A percentile compares a stretch with the other conserved stretches of the same genome.
phyloP scores from a whole-genome alignment of 1,284 basidiomycete genomes.

The Pyrrhoderma noxium region DNA sequence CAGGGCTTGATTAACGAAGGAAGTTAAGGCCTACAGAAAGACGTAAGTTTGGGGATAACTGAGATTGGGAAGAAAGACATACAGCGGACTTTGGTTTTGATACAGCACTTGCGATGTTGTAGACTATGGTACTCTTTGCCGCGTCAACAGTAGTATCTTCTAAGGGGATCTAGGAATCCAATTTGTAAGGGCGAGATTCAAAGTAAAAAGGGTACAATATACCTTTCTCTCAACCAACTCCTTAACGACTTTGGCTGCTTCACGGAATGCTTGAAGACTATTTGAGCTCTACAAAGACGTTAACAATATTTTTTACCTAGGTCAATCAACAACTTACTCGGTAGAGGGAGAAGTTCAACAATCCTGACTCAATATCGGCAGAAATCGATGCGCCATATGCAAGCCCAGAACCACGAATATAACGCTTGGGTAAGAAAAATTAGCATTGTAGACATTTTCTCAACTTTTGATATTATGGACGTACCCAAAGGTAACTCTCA shows the following conservation, averaged over 20 bases:
- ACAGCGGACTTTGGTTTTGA: slow-evolving; percentile 84
- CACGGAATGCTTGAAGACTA: slow-evolving; percentile 75
- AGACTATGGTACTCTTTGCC: slow-evolving; percentile 89
- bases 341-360: slow-evolving; percentile 78
- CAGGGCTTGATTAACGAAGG: slow-evolving; percentile 83
- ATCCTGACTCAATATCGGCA: slow-evolving; percentile 76
- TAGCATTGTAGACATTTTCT: not conserved
- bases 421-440: slow-evolving; percentile 40
- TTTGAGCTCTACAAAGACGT: slow-evolving; percentile 70
- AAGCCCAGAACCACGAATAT: slow-evolving; percentile 85
- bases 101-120: slow-evolving; percentile 71
- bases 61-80: slow-evolving; percentile 23
- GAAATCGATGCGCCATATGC: slow-evolving; percentile 88
- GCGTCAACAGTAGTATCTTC: slow-evolving; percentile 84
- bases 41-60: not conserved
- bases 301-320: not conserved
- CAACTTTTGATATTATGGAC: slow-evolving; percentile 17
- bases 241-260: slow-evolving; percentile 70
- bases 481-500: slow-evolving; percentile 92
- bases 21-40: slow-evolving; percentile 56
- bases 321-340: slow-evolving; percentile 43
- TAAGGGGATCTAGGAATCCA: slow-evolving; percentile 58
- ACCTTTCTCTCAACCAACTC: slow-evolving; percentile 77
- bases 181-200: not conserved
- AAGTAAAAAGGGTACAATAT: slow-evolving; percentile 27